Evolutionary conservation across 164 flowering plant genomes (phyloP).

Genomic region (Malania oleifera): DNA sequence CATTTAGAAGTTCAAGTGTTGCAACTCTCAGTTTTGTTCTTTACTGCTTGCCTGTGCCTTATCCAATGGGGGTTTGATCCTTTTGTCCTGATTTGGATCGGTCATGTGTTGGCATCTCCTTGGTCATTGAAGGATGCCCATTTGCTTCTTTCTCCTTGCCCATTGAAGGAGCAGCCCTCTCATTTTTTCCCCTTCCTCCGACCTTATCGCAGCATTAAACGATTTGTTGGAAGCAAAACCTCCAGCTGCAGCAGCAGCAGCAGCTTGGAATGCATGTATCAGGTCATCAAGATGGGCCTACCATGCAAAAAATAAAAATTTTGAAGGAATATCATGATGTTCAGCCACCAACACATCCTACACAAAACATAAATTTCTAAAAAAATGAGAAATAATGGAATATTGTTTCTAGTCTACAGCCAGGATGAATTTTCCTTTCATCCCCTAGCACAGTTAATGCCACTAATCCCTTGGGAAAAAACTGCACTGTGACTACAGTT

Average conservation of each 20-base stretch:
- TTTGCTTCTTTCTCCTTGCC: constrained; percentile 55
- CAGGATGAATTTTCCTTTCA: no score
- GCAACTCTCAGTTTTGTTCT: constrained; percentile 50
- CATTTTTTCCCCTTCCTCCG: constrained; percentile 84
- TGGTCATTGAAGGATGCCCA: constrained; percentile 21
- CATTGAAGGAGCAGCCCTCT: constrained; percentile 83
- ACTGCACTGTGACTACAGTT: no score
- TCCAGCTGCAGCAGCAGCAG: constrained; percentile 55
- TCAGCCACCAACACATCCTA: background rate
- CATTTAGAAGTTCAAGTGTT: constrained; percentile 23
- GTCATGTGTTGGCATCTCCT: constrained; percentile 21
- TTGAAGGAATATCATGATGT: background rate
- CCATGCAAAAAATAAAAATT: background rate
- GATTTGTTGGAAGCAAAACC: constrained; percentile 40
- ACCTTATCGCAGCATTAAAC: constrained; percentile 48
- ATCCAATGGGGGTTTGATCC: constrained; percentile 62
- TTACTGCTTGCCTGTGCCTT: constrained; percentile 77
- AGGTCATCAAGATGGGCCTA: constrained; percentile 83
- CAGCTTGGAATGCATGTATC: constrained; percentile 84
- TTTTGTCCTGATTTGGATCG: constrained; percentile 23
- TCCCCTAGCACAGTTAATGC: no score
- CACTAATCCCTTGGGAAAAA: no score
- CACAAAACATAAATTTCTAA: background rate
- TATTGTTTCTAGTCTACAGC: no score
- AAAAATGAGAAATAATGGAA: no score